A percentile compares a stretch with the other conserved stretches of the same genome.
Conservation (phyloP, 768 basidiomycete genomes). For the Russula olivacea region DNA sequence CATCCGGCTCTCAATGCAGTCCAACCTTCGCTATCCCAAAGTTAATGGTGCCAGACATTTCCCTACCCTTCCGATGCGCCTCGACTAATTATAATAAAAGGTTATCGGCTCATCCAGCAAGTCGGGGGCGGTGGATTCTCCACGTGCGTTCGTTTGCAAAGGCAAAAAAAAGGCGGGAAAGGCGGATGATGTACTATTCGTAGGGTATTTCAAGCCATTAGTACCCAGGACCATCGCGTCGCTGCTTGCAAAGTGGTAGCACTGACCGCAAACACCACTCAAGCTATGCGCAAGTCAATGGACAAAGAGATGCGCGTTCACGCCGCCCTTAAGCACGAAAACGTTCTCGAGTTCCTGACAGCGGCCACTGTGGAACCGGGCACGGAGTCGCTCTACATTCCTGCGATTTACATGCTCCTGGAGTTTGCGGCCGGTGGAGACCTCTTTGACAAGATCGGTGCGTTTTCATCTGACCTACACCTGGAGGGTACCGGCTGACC, state of each 20-base stretch:
- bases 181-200: neutral
- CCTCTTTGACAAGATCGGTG: slow-evolving; percentile 97
- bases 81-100: slow-evolving; percentile 33
- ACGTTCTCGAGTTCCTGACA: slow-evolving; percentile 81
- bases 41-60: slow-evolving; percentile 16
- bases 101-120: slow-evolving; percentile 64
- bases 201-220: slow-evolving; percentile 81
- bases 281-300: slow-evolving; percentile 67
- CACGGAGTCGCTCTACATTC: slow-evolving; percentile 48
- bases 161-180: neutral
- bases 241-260: slow-evolving; percentile 85
- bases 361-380: slow-evolving; percentile 68
- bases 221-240: slow-evolving; percentile 56
- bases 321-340: slow-evolving; percentile 63
- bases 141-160: slow-evolving; percentile 39
- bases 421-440: slow-evolving; percentile 93
- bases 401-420: slow-evolving; percentile 87
- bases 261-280: slow-evolving; percentile 56
- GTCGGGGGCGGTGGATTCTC: slow-evolving; percentile 89
- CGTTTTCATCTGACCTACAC: slow-evolving; percentile 29
- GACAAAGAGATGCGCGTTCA: slow-evolving; percentile 95
- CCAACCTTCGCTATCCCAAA: slow-evolving; percentile 21
- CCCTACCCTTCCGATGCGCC: neutral
- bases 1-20: slow-evolving; percentile 11
- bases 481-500: neutral